Evolutionary conservation across 1,139 yeast species (phyloP).

Genomic region (Blastobotrys malaysiensis): DNA sequence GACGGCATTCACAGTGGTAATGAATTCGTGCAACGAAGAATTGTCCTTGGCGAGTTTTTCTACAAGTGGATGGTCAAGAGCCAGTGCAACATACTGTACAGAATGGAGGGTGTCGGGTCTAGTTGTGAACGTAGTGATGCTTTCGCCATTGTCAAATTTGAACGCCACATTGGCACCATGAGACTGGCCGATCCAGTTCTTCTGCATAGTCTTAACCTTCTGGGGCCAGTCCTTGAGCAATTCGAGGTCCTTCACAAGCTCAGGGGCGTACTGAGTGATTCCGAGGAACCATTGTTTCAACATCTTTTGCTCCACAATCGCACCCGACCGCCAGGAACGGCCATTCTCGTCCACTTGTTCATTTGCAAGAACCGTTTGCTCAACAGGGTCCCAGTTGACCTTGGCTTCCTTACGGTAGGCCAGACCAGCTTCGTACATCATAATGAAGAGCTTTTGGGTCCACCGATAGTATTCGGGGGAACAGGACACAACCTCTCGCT

Average conservation of each 20-base stretch:
- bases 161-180: conserved; percentile 61
- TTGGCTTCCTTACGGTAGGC: conserved; percentile 84
- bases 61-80: conserved; percentile 65
- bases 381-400: conserved; percentile 97
- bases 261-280: conserved; percentile 73
- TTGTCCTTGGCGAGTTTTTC: conserved; percentile 36
- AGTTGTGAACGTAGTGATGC: conserved; percentile 53
- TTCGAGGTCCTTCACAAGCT: conserved; percentile 57
- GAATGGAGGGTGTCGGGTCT: conserved; percentile 83
- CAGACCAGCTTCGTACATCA: conserved; percentile 65
- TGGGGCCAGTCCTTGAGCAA: conserved; percentile 73
- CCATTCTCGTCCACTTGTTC: conserved; percentile 94
- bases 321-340: conserved; percentile 95
- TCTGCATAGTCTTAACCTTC: conserved; percentile 85
- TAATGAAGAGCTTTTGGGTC: conserved; percentile 81
- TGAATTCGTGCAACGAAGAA: conserved; percentile 41
- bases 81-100: conserved; percentile 75
- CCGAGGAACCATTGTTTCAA: conserved; percentile 91
- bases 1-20: conserved; percentile 24
- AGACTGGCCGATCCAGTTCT: conserved; percentile 89
- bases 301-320: conserved; percentile 72
- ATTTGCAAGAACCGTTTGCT: conserved; percentile 88
- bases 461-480: conserved; percentile 83
- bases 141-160: not conserved
- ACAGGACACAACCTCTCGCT: conserved; percentile 81